Conservation (phyloP, 768 basidiomycete species). For the Lactarius sp. region DNA sequence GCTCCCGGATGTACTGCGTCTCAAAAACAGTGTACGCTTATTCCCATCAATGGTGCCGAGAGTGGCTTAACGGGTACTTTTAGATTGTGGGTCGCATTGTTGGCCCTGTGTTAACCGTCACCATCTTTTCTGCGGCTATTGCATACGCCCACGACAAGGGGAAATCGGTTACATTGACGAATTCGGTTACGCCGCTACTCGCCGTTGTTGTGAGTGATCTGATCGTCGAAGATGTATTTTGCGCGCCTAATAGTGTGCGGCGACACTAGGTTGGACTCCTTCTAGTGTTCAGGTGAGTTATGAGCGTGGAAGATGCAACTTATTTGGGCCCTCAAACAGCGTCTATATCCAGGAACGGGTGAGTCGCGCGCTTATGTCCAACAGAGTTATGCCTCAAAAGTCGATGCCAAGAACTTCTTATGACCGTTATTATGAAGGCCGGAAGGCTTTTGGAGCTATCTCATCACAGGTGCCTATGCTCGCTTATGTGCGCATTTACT, state of each 20-base stretch:
- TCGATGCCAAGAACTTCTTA: slow-evolving; percentile 62
- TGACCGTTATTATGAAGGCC: slow-evolving; percentile 84
- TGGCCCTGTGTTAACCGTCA: slow-evolving; percentile 82
- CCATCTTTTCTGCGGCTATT: slow-evolving; percentile 60
- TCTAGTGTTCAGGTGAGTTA: slow-evolving; percentile 74
- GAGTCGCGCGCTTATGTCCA: slow-evolving; percentile 9
- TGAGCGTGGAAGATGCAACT: background rate
- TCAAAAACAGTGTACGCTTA: slow-evolving; percentile 72
- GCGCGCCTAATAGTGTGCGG: background rate
- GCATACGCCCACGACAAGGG: slow-evolving; percentile 58
- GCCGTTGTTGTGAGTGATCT: slow-evolving; percentile 71
- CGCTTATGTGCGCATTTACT: background rate
- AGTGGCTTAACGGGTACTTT: slow-evolving; percentile 14
- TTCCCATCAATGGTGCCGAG: background rate
- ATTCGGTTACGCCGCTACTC: slow-evolving; percentile 81
- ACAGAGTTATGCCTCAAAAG: background rate
- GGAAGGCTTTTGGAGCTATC: slow-evolving; percentile 74
- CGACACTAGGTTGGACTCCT: slow-evolving; percentile 74
- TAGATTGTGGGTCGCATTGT: slow-evolving; percentile 69
- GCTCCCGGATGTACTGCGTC: slow-evolving; percentile 80
- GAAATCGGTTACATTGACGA: slow-evolving; percentile 59
- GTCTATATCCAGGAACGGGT: slow-evolving; percentile 54
- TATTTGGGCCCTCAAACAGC: background rate
- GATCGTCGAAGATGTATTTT: background rate
- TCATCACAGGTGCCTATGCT: slow-evolving; percentile 49